phyloP scores from a whole-genome alignment of 2,329 filamentous ascomycete species.

The Trichoderma harzianum region DNA sequence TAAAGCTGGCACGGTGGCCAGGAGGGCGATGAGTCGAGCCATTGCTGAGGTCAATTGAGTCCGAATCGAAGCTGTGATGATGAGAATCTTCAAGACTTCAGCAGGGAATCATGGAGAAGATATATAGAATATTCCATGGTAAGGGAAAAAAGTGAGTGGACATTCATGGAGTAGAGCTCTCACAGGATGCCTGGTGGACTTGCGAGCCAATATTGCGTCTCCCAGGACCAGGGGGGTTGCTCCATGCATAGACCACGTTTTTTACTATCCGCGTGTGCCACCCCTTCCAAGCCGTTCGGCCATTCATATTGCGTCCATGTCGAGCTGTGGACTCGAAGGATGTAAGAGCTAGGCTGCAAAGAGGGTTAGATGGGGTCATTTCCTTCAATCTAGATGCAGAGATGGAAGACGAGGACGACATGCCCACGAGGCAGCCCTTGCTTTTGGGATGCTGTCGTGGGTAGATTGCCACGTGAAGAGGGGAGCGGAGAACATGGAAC shows the following conservation, averaged over 20 bases:
- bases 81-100: not conserved
- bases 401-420: not conserved
- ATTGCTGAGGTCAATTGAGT: not conserved
- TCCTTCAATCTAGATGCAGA: not conserved
- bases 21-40: not conserved
- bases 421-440: not conserved
- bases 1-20: not conserved
- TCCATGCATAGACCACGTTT: conserved; percentile 2
- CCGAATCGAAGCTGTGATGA: not conserved
- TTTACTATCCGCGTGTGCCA: not conserved
- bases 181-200: not conserved
- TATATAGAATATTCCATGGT: not conserved
- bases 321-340: not conserved
- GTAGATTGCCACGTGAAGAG: not conserved
- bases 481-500: not conserved
- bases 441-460: not conserved
- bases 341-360: not conserved
- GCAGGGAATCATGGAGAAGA: not conserved
- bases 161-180: not conserved
- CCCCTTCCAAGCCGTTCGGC: not conserved
- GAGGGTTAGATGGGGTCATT: not conserved
- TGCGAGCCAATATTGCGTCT: not conserved
- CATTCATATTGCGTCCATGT: not conserved
- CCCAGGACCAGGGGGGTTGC: not conserved
- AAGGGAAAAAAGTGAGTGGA: not conserved